A percentile compares a stretch with the other conserved stretches of the same genome.
Evolutionary conservation across 768 basidiomycete genomes (phyloP).

Genomic region (Russula dissimulans): DNA sequence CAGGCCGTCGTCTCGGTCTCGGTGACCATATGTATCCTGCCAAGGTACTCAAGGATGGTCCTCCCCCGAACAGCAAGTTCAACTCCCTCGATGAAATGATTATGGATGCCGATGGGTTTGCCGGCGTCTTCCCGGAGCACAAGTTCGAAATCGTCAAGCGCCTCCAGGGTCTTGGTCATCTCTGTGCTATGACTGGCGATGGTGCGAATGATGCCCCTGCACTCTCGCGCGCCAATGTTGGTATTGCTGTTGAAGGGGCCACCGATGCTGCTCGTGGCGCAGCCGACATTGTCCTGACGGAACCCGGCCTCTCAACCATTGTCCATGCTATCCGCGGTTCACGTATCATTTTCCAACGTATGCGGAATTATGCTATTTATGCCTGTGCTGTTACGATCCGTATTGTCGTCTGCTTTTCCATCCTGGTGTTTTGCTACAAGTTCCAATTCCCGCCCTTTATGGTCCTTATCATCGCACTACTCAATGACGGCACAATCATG

Average conservation of each 20-base stretch:
- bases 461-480: constrained; percentile 93
- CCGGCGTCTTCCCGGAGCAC: constrained; percentile 99
- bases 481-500: constrained; percentile 99
- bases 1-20: constrained; percentile 93
- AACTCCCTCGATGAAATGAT: constrained; percentile 92
- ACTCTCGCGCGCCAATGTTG: constrained; percentile 95
- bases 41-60: constrained; percentile 98
- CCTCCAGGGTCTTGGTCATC: constrained; percentile 89
- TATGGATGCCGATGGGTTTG: constrained; percentile 98
- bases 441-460: constrained; percentile 99
- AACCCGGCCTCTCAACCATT: constrained; percentile 98
- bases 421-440: constrained; percentile 91
- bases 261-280: constrained; percentile 98
- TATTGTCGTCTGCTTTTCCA: constrained; percentile 96
- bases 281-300: constrained; percentile 95
- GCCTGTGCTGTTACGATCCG: constrained; percentile 94
- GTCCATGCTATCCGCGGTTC: constrained; percentile 98
- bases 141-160: constrained; percentile 99
- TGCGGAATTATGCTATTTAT: constrained; percentile 99
- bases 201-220: constrained; percentile 99
- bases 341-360: constrained; percentile 98
- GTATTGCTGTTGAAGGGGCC: constrained; percentile 99
- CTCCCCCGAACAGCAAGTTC: constrained; percentile 78
- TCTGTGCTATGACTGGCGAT: constrained; percentile 99
- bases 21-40: constrained; percentile 99